Evolutionary conservation across 116 monocot genomes (phyloP), one percentile per base, ranked within the genome.

Genomic region (Phalaenopsis hybrid): DNA sequence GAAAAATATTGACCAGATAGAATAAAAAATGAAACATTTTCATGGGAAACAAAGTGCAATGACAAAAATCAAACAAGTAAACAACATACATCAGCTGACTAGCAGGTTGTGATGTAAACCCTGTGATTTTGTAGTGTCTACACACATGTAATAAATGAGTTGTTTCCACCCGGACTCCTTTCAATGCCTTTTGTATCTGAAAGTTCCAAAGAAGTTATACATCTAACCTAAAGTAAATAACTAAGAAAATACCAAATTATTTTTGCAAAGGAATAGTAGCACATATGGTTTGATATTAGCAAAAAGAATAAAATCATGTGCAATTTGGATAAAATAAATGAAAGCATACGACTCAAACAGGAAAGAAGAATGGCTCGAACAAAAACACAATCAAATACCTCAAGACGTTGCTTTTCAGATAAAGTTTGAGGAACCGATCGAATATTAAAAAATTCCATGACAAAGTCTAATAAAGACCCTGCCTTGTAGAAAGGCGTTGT

Each of bases 401-500:
- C 10, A 45, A 44, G 6, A 1, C 92, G 83, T 18, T 92, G 87
- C 33, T 13, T 44, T 13, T 94, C 94, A 44, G 68, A 76, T 34
- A 96, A 76, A 44, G 86, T 79, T 21, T 78, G 76, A 1, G 59
- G 17, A 1, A 10, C 1, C 23, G 90, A 86, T 44, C 81, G 44
- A 4, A 92, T 0, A 5, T 82, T 84, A 46, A 96, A 91, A 80
- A 81, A 80, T 17, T 88, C 84, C 2, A 0, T 5, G 2, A 91
- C 84, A 76, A 96, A 96, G 0, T 86, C 83, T 8, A 82, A 16
- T 31, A 94, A 78, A 21, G n/a, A 10, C 2, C 83, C 34, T 48
- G 92, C 44, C 81, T 91, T 86, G 44, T 88, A 89, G 78, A 96
- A 96, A n/a, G 94, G 81, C 2, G 96, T 96, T 21, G 94, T 91